Base-by-base conservation (phyloP, 2,329 filamentous ascomycete species). In the Xylariaceae sp. region DNA sequence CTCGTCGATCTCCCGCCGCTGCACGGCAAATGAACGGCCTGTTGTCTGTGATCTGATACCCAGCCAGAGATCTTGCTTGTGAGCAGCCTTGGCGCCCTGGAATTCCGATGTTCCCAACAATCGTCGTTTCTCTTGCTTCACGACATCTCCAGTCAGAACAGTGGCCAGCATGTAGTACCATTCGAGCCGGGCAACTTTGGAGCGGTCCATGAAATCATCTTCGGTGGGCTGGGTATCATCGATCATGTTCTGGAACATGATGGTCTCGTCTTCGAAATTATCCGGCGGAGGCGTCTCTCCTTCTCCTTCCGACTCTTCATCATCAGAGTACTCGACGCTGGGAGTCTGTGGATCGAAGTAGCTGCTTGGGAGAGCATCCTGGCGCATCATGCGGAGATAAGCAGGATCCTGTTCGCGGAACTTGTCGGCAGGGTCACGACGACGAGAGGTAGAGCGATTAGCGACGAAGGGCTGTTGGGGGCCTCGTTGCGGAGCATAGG, bases 101-200 rank as follows among this genome's bases (percentile, higher is more conserved):
- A 81, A 79, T 56, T 87, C 85, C 10, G 81, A 79, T 3, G 90
- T 88, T 51, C 91, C 92, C 66, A 95, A 94, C 69, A 99, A 75
- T 50, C 94, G 86, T 74, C 96, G 96, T 80, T 99, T 99, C 77
- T 99, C 94, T 74, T 99, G 94, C 69, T 91, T 90, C 59, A 99
- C 93, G 7, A 99, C 94, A 73, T 99, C 94, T 65, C 94, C 94
- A 0, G 92, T 97, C 66, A 99, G 78, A 3, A 99, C 94, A 11
- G 93, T 95, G 61, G 93, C 90, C 58, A 99, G 78, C 94, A 99
- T 99, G 2, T 91, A 91, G 75, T 99, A 92, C 94, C 94, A 99
- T 75, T 99, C 94, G 23, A 99, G 79, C 50, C 93, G 82, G 74
- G 97, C 94, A 62, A 92, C 83, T 70, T 92, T 97, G 64, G 87